Evolutionary conservation across 352 stramenopile genomes (phyloP).

Genomic region (Thraustochytrium striatum): DNA sequence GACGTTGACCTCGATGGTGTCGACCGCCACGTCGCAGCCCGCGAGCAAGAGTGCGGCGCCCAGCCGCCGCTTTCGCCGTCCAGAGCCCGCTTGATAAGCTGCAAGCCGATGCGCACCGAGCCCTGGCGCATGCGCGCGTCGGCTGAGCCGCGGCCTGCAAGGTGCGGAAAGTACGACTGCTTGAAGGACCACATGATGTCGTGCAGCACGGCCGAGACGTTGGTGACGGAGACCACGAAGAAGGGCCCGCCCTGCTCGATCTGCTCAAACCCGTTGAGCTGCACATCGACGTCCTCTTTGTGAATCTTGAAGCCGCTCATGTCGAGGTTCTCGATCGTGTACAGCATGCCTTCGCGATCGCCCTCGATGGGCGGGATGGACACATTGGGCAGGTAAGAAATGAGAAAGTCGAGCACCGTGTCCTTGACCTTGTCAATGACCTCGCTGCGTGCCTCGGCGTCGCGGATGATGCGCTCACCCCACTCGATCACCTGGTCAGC

Average conservation of each 20-base stretch:
- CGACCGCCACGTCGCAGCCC: conserved; percentile 8
- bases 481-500: conserved; percentile 19
- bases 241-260: conserved; percentile 33
- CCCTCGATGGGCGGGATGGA: conserved; percentile 1
- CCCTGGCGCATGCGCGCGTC: not conserved
- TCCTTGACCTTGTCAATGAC: conserved; percentile 5
- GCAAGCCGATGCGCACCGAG: conserved; percentile 11
- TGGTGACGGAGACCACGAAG: not conserved
- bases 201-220: conserved; percentile 8
- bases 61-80: not conserved
- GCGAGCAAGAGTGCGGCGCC: conserved; percentile 28
- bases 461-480: conserved; percentile 19
- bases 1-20: conserved; percentile 4
- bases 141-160: not conserved
- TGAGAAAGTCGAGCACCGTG: conserved; percentile 23
- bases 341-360: conserved; percentile 5
- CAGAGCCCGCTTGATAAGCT: not conserved
- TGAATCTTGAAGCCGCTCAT: conserved; percentile 11
- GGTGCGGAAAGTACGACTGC: conserved; percentile 42
- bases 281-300: conserved; percentile 29
- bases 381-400: conserved; percentile 11
- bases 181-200: conserved; percentile 9
- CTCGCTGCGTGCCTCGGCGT: conserved; percentile 1
- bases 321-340: conserved; percentile 27
- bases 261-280: conserved; percentile 22